phyloP scores from a whole-genome alignment of 805 yeast species.

The Kazachstania bromeliacearum region DNA sequence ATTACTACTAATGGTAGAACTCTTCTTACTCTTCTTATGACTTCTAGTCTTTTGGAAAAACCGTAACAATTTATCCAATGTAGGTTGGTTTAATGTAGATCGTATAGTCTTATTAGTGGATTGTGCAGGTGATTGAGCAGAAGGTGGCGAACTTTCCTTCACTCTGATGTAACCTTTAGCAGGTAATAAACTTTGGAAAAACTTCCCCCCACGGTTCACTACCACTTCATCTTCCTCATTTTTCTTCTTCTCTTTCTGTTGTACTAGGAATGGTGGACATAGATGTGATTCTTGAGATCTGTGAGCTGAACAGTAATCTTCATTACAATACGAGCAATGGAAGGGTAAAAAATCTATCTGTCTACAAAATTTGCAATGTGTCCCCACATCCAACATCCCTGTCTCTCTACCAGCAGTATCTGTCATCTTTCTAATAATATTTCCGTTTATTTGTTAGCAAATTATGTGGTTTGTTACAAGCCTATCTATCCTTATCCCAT shows the following conservation, averaged over 20 bases:
- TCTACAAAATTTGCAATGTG: constrained; percentile 26
- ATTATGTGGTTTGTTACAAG: too few species aligned
- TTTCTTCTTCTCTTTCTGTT: constrained; percentile 1
- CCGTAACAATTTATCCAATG: constrained; percentile 19
- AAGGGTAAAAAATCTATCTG: constrained; percentile 29
- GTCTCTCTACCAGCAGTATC: too few species aligned
- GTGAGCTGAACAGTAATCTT: constrained; percentile 25
- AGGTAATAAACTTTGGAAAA: constrained; percentile 24
- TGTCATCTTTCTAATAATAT: too few species aligned
- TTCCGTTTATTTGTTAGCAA: too few species aligned
- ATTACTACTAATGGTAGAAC: constrained; percentile 2
- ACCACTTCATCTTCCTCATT: neutral
- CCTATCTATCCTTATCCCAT: too few species aligned
- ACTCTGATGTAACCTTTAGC: constrained; percentile 22
- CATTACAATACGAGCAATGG: constrained; percentile 23
- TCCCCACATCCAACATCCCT: constrained; percentile 31
- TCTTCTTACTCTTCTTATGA: neutral
- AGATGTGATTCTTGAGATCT: constrained; percentile 22
- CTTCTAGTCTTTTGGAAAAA: constrained; percentile 17
- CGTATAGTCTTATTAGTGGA: constrained; percentile 4
- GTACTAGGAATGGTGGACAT: constrained; percentile 14
- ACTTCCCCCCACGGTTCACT: constrained; percentile 12
- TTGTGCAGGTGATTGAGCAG: neutral
- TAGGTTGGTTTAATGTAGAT: constrained; percentile 12
- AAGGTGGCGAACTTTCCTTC: neutral